Conservation (phyloP, 2,329 filamentous ascomycete genomes). For the Trichophyton schoenleinii region DNA sequence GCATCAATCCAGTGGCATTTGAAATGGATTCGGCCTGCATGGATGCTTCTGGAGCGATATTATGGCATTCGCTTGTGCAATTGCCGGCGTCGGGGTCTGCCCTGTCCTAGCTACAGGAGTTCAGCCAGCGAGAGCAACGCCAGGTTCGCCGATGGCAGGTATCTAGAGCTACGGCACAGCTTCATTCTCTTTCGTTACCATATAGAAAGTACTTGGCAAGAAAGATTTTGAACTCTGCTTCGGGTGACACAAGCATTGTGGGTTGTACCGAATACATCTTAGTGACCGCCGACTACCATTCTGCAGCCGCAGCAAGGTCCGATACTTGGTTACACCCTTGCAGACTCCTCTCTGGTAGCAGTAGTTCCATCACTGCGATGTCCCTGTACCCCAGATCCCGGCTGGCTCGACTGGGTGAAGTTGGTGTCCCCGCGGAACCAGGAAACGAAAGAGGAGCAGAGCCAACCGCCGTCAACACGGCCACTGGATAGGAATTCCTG, state of each 20-base stretch:
- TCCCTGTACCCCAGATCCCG: not conserved
- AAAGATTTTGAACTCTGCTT: not conserved
- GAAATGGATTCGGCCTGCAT: not conserved
- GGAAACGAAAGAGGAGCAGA: not conserved
- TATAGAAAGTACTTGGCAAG: not conserved
- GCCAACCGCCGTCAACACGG: not conserved
- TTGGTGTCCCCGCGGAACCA: not conserved
- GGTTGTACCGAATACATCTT: not conserved
- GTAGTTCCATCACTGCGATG: not conserved
- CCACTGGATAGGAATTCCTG: not conserved
- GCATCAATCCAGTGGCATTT: not conserved
- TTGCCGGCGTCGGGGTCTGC: not conserved
- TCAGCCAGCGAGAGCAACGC: not conserved
- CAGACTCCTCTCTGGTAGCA: not conserved
- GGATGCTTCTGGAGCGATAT: not conserved
- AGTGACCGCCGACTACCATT: not conserved
- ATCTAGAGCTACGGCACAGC: not conserved
- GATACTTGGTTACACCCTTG: not conserved
- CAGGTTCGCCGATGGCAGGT: not conserved
- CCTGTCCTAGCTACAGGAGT: not conserved
- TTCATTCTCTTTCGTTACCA: not conserved
- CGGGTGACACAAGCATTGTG: not conserved
- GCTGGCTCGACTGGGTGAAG: not conserved
- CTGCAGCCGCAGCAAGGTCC: not conserved
- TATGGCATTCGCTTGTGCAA: not conserved